Evolutionary conservation across 2,329 filamentous ascomycete species (phyloP).

Genomic region (Pleurostoma richardsiae): DNA sequence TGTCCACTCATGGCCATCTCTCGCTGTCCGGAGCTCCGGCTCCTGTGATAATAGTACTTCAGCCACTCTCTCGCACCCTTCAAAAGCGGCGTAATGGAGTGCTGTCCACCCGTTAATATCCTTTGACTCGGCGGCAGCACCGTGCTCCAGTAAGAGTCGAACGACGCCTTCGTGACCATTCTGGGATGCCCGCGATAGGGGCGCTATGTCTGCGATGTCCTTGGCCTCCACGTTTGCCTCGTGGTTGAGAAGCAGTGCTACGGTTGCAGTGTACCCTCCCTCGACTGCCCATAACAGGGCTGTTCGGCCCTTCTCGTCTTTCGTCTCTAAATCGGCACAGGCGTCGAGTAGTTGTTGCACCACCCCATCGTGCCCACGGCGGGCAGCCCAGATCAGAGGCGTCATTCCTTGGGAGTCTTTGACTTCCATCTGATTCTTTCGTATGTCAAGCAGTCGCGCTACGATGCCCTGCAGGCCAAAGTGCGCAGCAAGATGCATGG

Average conservation of each 20-base stretch:
- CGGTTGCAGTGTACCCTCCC: background rate
- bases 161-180: background rate
- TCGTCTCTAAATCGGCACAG: background rate
- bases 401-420: background rate
- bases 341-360: background rate
- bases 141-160: background rate
- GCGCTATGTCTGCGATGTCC: background rate
- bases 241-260: background rate
- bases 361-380: background rate
- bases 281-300: background rate
- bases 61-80: background rate
- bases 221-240: background rate
- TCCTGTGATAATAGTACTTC: too few species aligned
- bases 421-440: background rate
- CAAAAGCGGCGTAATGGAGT: background rate
- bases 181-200: background rate
- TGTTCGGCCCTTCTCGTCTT: background rate
- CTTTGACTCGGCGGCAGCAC: background rate
- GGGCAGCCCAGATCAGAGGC: background rate
- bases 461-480: background rate
- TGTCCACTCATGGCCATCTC: too few species aligned
- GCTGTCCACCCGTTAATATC: background rate
- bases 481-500: background rate
- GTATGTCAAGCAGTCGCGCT: background rate
- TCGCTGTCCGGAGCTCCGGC: too few species aligned